These are phyloP conservation scores for Flaveria linearis DNA, from an alignment of 129 eudicot species.

Conservation along the genomic window DNA sequence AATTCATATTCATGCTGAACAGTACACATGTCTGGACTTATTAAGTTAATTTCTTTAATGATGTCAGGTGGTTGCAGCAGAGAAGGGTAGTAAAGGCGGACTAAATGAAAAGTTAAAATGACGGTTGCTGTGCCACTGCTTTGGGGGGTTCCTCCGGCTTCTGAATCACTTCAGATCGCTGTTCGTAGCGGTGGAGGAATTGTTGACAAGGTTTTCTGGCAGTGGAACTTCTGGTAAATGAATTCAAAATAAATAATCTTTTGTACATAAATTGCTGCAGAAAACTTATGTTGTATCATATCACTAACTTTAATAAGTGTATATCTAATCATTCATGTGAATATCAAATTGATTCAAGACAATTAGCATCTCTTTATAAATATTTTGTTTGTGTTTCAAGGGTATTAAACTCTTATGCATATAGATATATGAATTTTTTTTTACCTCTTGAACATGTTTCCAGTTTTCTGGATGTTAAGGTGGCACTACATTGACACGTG, in stretches of 20 bases:
- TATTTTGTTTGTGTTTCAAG: background rate
- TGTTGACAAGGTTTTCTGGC: slow-evolving; percentile 94
- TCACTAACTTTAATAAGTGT: slow-evolving; percentile 33
- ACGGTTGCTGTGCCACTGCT: slow-evolving; percentile 94
- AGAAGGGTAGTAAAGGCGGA: slow-evolving; percentile 74
- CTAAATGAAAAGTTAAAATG: slow-evolving; percentile 87
- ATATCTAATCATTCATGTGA: slow-evolving; percentile 44
- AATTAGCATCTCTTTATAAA: background rate
- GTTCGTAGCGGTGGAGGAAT: slow-evolving; percentile 96
- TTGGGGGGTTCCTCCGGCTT: slow-evolving; percentile 99
- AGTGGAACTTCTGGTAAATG: slow-evolving; percentile 84
- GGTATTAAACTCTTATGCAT: too few species aligned
- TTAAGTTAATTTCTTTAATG: background rate
- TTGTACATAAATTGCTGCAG: slow-evolving; percentile 50
- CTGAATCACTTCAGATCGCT: slow-evolving; percentile 86
- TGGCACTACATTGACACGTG: background rate
- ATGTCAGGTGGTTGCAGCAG: slow-evolving; percentile 81
- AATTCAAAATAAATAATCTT: slow-evolving; percentile 16
- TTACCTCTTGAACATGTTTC: background rate
- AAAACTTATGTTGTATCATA: slow-evolving; percentile 26
- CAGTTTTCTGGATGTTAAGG: background rate
- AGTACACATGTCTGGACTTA: background rate
- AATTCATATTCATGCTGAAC: background rate
- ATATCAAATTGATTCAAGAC: slow-evolving; percentile 23
- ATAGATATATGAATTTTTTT: too few species aligned